These are phyloP conservation scores for Rubia peregrina DNA, from an alignment of 305 asterid genomes.

Conservation along the genomic window DNA sequence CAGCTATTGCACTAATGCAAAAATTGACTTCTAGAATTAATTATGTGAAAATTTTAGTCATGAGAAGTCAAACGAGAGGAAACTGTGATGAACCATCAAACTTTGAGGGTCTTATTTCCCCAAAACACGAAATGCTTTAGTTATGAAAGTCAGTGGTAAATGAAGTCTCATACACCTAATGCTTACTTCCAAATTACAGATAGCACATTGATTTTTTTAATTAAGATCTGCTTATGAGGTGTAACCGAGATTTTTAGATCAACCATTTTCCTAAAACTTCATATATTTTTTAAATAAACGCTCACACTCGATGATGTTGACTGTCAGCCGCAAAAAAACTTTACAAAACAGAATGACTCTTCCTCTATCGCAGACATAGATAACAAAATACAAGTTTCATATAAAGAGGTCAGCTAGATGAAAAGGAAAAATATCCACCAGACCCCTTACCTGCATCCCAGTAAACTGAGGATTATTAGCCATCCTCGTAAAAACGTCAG, in stretches of 20 bases:
- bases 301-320: too few relatives aligned
- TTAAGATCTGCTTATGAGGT: too few relatives aligned
- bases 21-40: background rate
- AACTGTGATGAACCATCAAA: background rate
- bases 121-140: background rate
- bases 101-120: background rate
- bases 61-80: background rate
- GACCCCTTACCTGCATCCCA: slow-evolving; percentile 33
- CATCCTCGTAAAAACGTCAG: slow-evolving; percentile 18
- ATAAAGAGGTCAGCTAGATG: too few relatives aligned
- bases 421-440: background rate
- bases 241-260: too few relatives aligned
- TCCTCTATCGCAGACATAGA: background rate
- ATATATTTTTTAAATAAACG: too few relatives aligned
- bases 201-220: background rate
- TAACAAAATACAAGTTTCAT: background rate
- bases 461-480: slow-evolving; percentile 32
- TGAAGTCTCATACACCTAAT: background rate
- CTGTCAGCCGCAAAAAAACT: too few relatives aligned
- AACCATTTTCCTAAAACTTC: too few relatives aligned
- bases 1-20: background rate
- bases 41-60: background rate
- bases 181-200: background rate
- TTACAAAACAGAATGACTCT: too few relatives aligned
- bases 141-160: background rate